Evolutionary conservation across 176 grass and related monocot species (phyloP), one percentile per base, ranked within the genome.

Genomic region (Lolium rigidum): DNA sequence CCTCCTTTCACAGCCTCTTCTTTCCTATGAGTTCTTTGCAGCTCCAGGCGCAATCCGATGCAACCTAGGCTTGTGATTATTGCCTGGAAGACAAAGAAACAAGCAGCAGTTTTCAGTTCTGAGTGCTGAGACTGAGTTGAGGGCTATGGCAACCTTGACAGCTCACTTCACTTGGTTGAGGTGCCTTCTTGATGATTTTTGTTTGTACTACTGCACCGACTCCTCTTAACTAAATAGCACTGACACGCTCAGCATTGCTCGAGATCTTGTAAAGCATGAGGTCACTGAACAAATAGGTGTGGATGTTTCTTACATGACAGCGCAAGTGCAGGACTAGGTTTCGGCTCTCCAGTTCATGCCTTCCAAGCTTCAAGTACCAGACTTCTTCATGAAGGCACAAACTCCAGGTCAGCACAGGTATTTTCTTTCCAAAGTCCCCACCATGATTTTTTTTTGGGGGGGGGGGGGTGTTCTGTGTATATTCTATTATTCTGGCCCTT

Each of bases 401-500:
- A 56, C 54, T 56, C 54, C 6, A 56, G 54, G 13, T 56, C 54
- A 56, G 54, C 54, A 4, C 54, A 56, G 16, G 4, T 18, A 56
- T 56, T 56, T 20, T 56, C 54, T 18, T 17, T 56, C 54, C 17
- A 56, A 56, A 56, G 54, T 56, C 17, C 54, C 17, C 17, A 20
- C 48, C 54, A 56, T 56, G 54, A 20, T 56, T 56, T 56, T 56
- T n/a, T n/a, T n/a, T n/a, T n/a, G 54, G 54, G 54, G 54, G 4
- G 5, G 54, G 6, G 17, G 14, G 14, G 54, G 16, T 7, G 2
- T 22, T 39, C 47, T 1, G 43, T 73, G 70, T 51, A 16, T 74
- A 74, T 74, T 24, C 44, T 74, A 11, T 9, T 74, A 74, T 74
- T 24, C 44, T 74, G n/a, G 44, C n/a, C 43, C 37, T 9, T 70